These are phyloP conservation scores for Aspergillus funiculosus DNA, from an alignment of 495 filamentous ascomycete species.

Conservation along the genomic window DNA sequence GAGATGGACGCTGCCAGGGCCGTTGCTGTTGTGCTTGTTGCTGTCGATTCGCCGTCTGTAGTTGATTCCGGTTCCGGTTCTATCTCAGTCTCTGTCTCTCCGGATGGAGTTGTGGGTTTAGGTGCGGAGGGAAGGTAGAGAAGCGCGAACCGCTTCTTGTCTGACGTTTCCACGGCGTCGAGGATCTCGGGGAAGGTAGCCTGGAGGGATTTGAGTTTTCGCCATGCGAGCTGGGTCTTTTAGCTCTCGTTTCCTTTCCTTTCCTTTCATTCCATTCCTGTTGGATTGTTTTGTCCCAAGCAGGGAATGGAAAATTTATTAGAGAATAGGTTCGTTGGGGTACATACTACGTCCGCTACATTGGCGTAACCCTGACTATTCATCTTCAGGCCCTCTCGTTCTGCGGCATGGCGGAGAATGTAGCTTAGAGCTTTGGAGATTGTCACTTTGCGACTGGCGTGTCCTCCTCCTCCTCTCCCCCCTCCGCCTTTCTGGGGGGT, in stretches of 20 bases:
- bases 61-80: conserved; percentile 10
- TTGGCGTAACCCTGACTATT: conserved; percentile 75
- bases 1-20: conserved; percentile 27
- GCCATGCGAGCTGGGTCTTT: conserved; percentile 58
- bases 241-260: neutral
- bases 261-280: neutral
- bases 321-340: too few relatives aligned
- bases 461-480: conserved; percentile 18
- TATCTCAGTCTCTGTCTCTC: too few relatives aligned
- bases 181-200: conserved; percentile 70
- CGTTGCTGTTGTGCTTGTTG: conserved; percentile 26
- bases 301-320: neutral
- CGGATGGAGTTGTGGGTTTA: conserved; percentile 7
- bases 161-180: conserved; percentile 63
- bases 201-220: conserved; percentile 59
- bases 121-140: conserved; percentile 39
- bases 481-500: conserved; percentile 11
- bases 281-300: neutral
- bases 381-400: conserved; percentile 67
- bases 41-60: conserved; percentile 14
- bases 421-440: conserved; percentile 77
- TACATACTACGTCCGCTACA: conserved; percentile 72
- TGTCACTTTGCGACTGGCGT: conserved; percentile 48
- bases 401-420: conserved; percentile 78
- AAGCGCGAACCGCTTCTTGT: conserved; percentile 84